Evolutionary conservation across 768 basidiomycete species (phyloP).

Genomic region (Naganishia vishniacii): DNA sequence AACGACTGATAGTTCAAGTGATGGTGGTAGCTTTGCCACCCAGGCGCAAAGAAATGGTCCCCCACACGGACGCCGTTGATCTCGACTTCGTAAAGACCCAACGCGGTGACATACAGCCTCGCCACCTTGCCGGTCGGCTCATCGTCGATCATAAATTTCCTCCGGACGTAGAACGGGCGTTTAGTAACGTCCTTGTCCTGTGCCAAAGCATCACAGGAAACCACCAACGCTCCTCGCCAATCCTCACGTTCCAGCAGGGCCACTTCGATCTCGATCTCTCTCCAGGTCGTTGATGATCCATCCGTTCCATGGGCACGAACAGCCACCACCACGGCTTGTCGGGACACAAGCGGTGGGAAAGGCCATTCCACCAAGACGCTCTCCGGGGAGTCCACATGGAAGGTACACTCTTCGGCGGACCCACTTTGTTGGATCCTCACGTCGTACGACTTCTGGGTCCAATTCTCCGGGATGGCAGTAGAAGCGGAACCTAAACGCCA

Average conservation of each 20-base stretch:
- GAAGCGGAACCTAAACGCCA: slow-evolving; percentile 37
- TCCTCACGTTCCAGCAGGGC: slow-evolving; percentile 29
- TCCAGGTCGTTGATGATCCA: slow-evolving; percentile 31
- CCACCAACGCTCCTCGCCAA: slow-evolving; percentile 31
- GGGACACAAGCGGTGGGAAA: slow-evolving; percentile 28
- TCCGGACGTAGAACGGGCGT: slow-evolving; percentile 32
- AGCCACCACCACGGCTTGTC: slow-evolving; percentile 30
- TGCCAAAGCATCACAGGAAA: background rate
- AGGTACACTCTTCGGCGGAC: background rate
- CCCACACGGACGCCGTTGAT: slow-evolving; percentile 41
- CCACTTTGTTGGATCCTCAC: slow-evolving; percentile 18
- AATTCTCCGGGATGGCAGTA: slow-evolving; percentile 21
- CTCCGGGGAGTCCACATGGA: slow-evolving; percentile 23
- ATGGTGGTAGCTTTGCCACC: slow-evolving; percentile 41
- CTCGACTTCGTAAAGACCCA: slow-evolving; percentile 36
- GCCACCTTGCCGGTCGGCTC: background rate
- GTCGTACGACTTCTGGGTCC: slow-evolving; percentile 39
- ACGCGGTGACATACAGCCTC: slow-evolving; percentile 42
- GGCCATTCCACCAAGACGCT: slow-evolving; percentile 44
- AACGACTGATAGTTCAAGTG: slow-evolving; percentile 39
- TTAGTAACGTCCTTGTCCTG: slow-evolving; percentile 19
- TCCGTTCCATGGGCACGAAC: slow-evolving; percentile 29
- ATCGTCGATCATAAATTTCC: slow-evolving; percentile 28
- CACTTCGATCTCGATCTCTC: slow-evolving; percentile 29
- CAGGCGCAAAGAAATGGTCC: slow-evolving; percentile 39